phyloP scores from a whole-genome alignment of 306 rosid species.

The Hylodesmum podocarpum region DNA sequence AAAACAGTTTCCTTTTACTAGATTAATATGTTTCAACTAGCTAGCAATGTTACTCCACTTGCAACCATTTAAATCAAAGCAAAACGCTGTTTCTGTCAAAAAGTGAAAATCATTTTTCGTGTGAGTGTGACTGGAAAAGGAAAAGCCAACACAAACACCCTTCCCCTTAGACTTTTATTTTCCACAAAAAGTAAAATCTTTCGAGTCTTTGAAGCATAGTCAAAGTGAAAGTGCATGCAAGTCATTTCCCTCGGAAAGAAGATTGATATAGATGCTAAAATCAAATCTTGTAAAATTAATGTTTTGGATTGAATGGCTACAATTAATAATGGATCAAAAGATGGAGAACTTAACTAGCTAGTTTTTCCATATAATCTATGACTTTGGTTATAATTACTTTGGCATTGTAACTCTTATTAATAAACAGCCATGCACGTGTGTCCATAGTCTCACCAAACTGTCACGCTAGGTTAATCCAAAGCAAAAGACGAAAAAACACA shows the following conservation, averaged over 20 bases:
- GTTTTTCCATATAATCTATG: not conserved
- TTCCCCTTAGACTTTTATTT: slow-evolving; percentile 38
- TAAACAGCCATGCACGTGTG: slow-evolving; percentile 53
- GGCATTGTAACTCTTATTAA: slow-evolving; percentile 24
- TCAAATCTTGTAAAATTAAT: slow-evolving; percentile 21
- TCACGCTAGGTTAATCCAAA: slow-evolving; percentile 50
- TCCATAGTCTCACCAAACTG: slow-evolving; percentile 44
- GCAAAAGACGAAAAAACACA: slow-evolving; percentile 58
- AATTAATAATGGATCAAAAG: not conserved
- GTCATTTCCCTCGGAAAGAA: slow-evolving; percentile 45
- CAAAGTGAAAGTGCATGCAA: slow-evolving; percentile 39
- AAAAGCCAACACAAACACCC: slow-evolving; percentile 21
- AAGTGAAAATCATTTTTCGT: slow-evolving; percentile 29
- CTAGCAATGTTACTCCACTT: not conserved
- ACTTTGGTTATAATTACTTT: not conserved
- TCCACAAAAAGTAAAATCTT: slow-evolving; percentile 21
- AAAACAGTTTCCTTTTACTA: not conserved
- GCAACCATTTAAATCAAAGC: slow-evolving; percentile 12
- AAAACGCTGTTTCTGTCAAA: slow-evolving; percentile 41
- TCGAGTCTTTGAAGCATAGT: slow-evolving; percentile 29
- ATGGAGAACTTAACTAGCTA: not conserved
- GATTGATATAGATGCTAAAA: slow-evolving; percentile 32
- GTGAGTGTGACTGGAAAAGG: slow-evolving; percentile 36
- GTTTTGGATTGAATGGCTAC: slow-evolving; percentile 10
- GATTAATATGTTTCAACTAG: not conserved